A percentile compares a stretch with the other conserved stretches of the same genome.
Evolutionary conservation across 352 stramenopile species (phyloP).

Genomic region (Halophytophthora polymorphica): DNA sequence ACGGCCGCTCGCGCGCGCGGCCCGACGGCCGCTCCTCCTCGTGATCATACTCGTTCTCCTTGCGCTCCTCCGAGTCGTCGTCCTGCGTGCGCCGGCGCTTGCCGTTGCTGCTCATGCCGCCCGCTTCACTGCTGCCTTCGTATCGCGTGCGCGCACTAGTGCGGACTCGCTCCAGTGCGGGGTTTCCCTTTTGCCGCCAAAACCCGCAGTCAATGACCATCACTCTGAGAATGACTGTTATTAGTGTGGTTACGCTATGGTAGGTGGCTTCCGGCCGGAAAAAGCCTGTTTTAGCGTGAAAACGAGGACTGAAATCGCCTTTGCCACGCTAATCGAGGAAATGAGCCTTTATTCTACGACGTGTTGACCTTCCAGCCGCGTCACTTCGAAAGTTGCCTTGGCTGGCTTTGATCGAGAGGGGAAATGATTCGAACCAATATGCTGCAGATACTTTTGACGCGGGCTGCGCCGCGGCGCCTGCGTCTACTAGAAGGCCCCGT

Average conservation of each 20-base stretch:
- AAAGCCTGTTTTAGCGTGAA: too few relatives aligned
- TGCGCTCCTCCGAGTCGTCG: constrained; percentile 8
- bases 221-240: too few relatives aligned
- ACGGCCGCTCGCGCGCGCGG: neutral
- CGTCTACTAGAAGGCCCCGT: constrained; percentile 3
- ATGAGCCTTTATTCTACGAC: neutral
- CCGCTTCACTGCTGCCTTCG: neutral
- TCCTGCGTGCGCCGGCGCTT: constrained; percentile 7
- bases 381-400: neutral
- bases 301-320: neutral
- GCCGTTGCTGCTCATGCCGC: constrained; percentile 3
- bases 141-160: too few relatives aligned
- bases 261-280: too few relatives aligned
- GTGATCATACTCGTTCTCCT: constrained; percentile 11
- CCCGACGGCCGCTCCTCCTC: constrained; percentile 2
- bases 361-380: too few relatives aligned
- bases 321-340: neutral
- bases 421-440: constrained; percentile 28
- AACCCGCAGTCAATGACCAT: too few relatives aligned
- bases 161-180: too few relatives aligned
- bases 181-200: too few relatives aligned
- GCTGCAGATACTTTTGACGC: constrained; percentile 40
- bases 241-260: too few relatives aligned
- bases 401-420: neutral
- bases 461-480: constrained; percentile 2